Conservation (phyloP, 768 basidiomycete genomes). For the Tylopilus balloui region DNA sequence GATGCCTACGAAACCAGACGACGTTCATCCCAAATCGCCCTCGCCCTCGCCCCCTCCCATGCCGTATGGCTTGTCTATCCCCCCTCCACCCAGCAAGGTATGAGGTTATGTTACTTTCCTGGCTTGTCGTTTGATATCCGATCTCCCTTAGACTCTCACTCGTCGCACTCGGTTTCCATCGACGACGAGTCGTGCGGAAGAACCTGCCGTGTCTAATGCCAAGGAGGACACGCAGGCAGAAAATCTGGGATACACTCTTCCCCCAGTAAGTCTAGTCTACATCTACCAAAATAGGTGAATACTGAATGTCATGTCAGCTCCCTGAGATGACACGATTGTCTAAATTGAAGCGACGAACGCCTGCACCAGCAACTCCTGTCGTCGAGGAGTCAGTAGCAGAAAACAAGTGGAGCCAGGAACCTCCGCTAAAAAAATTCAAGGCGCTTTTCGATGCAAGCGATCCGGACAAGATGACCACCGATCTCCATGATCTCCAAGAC, state of each 20-base stretch:
- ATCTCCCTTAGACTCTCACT: slow-evolving; percentile 19
- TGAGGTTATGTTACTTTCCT: not conserved
- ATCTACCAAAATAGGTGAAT: not conserved
- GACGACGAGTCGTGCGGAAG: slow-evolving; percentile 5
- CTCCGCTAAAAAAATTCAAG: slow-evolving; percentile 65
- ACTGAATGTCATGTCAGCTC: slow-evolving; percentile 27
- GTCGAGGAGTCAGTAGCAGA: slow-evolving; percentile 17
- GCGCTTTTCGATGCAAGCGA: slow-evolving; percentile 65
- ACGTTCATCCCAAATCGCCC: slow-evolving; percentile 2
- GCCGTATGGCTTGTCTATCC: slow-evolving; percentile 16
- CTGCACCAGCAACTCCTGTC: slow-evolving; percentile 24
- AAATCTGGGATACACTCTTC: slow-evolving; percentile 15
- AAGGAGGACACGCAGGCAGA: slow-evolving; percentile 11
- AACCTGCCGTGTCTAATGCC: not conserved
- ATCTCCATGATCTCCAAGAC: slow-evolving; percentile 15
- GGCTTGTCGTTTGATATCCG: not conserved
- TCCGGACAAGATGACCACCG: slow-evolving; percentile 39
- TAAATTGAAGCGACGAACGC: slow-evolving; percentile 54
- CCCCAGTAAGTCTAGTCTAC: slow-evolving; percentile 20
- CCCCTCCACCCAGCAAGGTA: slow-evolving; percentile 27
- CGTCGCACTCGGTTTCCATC: slow-evolving; percentile 22
- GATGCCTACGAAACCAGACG: slow-evolving; percentile 16
- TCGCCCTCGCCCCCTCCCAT: slow-evolving; percentile 21
- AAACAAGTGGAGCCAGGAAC: slow-evolving; percentile 35
- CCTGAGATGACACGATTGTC: slow-evolving; percentile 38